Base-by-base conservation (phyloP, 2,329 filamentous ascomycete species). In the Cordyceps farinosa region DNA sequence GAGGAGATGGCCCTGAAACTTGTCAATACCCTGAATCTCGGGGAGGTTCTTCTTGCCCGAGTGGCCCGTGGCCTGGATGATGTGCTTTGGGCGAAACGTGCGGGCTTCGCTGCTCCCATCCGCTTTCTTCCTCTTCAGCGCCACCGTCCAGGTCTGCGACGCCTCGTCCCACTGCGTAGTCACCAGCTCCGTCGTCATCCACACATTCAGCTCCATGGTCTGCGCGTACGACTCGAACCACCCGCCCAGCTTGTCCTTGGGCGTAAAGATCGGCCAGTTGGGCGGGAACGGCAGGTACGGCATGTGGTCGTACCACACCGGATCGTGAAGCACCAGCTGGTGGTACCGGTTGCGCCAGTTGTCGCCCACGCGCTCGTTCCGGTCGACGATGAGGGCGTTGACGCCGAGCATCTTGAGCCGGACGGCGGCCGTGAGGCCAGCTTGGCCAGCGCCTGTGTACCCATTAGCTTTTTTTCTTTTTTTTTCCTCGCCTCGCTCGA, bases 21-120 rank as follows among this genome's bases (percentile, higher is more conserved):
- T 72, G 0, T 82, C 78, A 10, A 83, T 77, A 0, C 86, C 87
- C 30, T 82, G 81, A 66, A 90, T 80, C 0, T 70, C 66, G 0
- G 88, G 87, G 54, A 84, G 72, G 62, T 85, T 82, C 70, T 85
- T 87, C 73, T 89, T 86, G 2, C 88, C 88, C 0, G 86, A 86
- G 68, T 89, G 87, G 0, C 88, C 88, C 0, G 88, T 91, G 1
- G 86, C 85, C 68, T 89, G 86, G 51, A 91, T 80, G 36, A 91
- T 72, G 65, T 90, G 87, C 5, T 78, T 81, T 0, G 88, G 87
- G 44, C 83, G 80, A 45, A 90, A 73, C 0, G 80, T 85, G 22
- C 85, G 80, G 1, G 76, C 81, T 66, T 85, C 79, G 0, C 65
- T 56, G 71, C 80, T 63, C 72, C 81, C 75, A 78, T 84, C 69